These are phyloP conservation scores for Ogataea ramenticola DNA, from an alignment of 805 yeast genomes.

Conservation along the genomic window DNA sequence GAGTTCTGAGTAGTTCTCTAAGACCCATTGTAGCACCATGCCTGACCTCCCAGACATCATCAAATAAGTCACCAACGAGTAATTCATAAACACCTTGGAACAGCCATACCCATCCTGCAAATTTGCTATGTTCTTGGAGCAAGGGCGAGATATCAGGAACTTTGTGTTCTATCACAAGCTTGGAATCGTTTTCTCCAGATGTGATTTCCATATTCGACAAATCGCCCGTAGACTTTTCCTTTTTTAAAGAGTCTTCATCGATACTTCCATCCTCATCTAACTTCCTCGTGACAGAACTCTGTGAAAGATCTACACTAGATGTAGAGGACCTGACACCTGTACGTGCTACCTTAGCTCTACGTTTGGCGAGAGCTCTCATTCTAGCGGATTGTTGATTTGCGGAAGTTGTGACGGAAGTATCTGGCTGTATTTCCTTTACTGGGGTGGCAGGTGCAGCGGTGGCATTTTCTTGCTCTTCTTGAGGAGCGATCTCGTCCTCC, in stretches of 20 bases:
- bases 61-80: constrained; percentile 68
- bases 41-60: constrained; percentile 87
- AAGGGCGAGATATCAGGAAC: constrained; percentile 58
- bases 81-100: constrained; percentile 89
- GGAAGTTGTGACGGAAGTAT: not conserved
- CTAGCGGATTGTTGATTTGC: constrained; percentile 50
- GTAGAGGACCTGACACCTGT: constrained; percentile 32
- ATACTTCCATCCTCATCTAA: constrained; percentile 36
- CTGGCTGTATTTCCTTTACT: constrained; percentile 5
- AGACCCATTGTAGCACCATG: constrained; percentile 95
- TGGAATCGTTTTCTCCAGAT: constrained; percentile 71
- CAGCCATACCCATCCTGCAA: constrained; percentile 81
- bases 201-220: constrained; percentile 44
- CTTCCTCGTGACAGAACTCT: constrained; percentile 57
- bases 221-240: constrained; percentile 4
- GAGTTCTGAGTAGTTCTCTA: constrained; percentile 76
- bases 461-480: no score
- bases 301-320: constrained; percentile 60
- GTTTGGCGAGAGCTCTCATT: constrained; percentile 88
- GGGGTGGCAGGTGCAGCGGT: constrained; percentile 16
- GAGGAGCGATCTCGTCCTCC: no score
- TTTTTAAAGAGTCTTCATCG: constrained; percentile 4
- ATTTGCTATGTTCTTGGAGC: constrained; percentile 62
- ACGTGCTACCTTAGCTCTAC: constrained; percentile 75
- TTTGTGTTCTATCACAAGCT: constrained; percentile 77